phyloP scores from a whole-genome alignment of 2,329 filamentous ascomycete species.

The Alternaria gaisen region DNA sequence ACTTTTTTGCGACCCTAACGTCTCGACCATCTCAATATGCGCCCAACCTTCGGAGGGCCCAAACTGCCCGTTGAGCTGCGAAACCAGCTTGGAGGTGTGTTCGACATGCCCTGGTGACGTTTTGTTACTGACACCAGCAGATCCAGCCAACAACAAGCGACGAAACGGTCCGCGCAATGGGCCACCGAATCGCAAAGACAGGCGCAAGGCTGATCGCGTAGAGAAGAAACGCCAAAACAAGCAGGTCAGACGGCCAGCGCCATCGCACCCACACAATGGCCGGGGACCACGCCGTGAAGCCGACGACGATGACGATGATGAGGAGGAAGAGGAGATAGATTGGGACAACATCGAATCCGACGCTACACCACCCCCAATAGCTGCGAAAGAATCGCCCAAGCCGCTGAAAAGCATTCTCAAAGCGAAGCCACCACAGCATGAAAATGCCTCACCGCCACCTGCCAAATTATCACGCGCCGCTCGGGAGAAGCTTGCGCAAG shows the following conservation, averaged over 20 bases:
- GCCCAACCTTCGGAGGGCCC: conserved; percentile 50
- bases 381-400: conserved; percentile 33
- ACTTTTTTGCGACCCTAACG: conserved; percentile 42
- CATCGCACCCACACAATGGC: conserved; percentile 28
- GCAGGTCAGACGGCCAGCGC: conserved; percentile 22
- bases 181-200: conserved; percentile 65
- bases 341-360: conserved; percentile 49
- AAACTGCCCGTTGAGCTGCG: conserved; percentile 58
- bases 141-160: conserved; percentile 38
- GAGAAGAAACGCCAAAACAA: conserved; percentile 64
- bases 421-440: conserved; percentile 17
- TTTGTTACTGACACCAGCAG: conserved; percentile 24
- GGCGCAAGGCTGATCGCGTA: conserved; percentile 71
- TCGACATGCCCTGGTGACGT: neutral
- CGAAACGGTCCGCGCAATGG: conserved; percentile 38
- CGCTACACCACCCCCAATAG: conserved; percentile 27
- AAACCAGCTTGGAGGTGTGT: conserved; percentile 52
- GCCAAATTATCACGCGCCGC: conserved; percentile 52
- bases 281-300: conserved; percentile 17
- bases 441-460: conserved; percentile 28
- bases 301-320: conserved; percentile 25
- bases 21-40: conserved; percentile 44
- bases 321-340: conserved; percentile 37
- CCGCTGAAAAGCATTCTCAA: conserved; percentile 45
- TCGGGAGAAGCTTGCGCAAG: conserved; percentile 72